These are phyloP conservation scores for Pseudogymnoascus sp. DNA, from an alignment of 2,329 filamentous ascomycete genomes.

Conservation along the genomic window DNA sequence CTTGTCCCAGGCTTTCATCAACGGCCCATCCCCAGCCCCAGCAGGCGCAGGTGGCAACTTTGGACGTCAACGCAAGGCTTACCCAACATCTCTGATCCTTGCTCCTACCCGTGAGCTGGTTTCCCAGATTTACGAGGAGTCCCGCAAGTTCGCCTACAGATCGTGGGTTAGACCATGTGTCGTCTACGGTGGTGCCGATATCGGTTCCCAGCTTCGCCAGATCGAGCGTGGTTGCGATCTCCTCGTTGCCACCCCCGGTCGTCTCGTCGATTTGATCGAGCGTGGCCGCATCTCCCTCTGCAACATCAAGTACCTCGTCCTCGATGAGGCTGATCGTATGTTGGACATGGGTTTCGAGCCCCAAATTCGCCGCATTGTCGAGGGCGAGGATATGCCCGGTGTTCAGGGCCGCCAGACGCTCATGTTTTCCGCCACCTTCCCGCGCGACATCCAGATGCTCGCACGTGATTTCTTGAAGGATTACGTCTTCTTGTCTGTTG, in stretches of 20 bases:
- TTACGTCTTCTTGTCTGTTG: conserved; percentile 97
- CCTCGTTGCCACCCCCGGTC: conserved; percentile 91
- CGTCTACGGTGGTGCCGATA: conserved; percentile 98
- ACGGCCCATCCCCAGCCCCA: conserved; percentile 69
- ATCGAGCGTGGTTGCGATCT: conserved; percentile 95
- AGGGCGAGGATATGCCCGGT: conserved; percentile 93
- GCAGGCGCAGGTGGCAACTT: conserved; percentile 62
- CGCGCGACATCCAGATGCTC: conserved; percentile 97
- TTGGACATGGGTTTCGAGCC: conserved; percentile 99
- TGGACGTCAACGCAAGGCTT: conserved; percentile 93
- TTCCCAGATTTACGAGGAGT: conserved; percentile 95
- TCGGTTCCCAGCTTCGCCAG: conserved; percentile 94
- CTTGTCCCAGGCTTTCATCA: conserved; percentile 91
- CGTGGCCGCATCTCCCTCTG: conserved; percentile 93
- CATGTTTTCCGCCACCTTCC: conserved; percentile 99
- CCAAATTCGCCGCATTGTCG: conserved; percentile 96
- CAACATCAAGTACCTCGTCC: conserved; percentile 98
- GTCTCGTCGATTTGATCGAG: conserved; percentile 96
- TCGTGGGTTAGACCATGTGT: conserved; percentile 98
- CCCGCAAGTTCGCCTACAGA: conserved; percentile 96
- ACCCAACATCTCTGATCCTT: conserved; percentile 90
- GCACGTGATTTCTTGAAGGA: conserved; percentile 98
- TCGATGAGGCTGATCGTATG: conserved; percentile 99
- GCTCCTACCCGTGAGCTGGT: conserved; percentile 97
- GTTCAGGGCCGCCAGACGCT: conserved; percentile 86